Evolutionary conservation across 2,329 filamentous ascomycete species (phyloP), one percentile per base, ranked within the genome.

Genomic region (Dactylellina leptospora): DNA sequence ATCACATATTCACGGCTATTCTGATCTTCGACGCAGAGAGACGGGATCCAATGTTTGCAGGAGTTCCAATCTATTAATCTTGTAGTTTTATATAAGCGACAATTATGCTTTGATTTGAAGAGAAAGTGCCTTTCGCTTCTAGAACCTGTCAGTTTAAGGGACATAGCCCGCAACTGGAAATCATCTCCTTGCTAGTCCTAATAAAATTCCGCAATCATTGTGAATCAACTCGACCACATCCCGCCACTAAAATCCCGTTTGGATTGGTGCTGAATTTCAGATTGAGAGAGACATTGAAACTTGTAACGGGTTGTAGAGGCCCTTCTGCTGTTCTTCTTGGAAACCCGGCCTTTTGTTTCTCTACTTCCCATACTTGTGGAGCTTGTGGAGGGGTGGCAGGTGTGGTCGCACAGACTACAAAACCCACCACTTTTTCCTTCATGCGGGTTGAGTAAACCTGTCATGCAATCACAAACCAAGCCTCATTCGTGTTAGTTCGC

Each of bases 401-500:
- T 50, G 58, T 62, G 58, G 58, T 69, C 55, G 63, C 63, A 69
- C 63, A 40, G 63, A 69, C 63, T 60, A 33, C 40, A 59, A 30
- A 48, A 50, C 40, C 18, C 22, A 40, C 23, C 16, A 11, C 45
- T 38, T 23, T 18, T 40, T 38, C 18, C n/a, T n/a, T n/a, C n/a
- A n/a, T n/a, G n/a, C n/a, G n/a, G 40, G 18, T 55, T 25, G 18
- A 44, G 45, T 28, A 30, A 51, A 51, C 22, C 44, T 61, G 56
- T 33, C 33, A 25, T 44, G 42, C 30, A 20, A 38, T 33, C 28
- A 2, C 25, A 9, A 11, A 16, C 58, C 27, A 51, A 22, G 2
- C 30, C 23, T n/a, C 13, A 27, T 53, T 54, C 25, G 50, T 64
- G 6, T 36, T 42, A 48, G 50, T 47, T 38, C 59, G 33, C 16